Base-by-base conservation (phyloP, 306 rosid genomes). In the Acmispon strigosus region DNA sequence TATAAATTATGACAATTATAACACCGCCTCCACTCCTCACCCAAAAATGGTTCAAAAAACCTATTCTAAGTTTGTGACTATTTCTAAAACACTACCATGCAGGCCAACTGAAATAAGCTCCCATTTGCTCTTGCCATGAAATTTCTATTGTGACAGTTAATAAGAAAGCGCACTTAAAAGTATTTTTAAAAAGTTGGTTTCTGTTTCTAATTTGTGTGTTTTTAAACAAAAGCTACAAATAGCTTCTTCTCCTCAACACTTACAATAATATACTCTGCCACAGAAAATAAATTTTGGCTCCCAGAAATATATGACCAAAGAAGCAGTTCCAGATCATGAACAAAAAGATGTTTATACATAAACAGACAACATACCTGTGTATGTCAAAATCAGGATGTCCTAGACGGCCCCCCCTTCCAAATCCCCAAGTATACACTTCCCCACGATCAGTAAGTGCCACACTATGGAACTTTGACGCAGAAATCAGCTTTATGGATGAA, bases 351-450 rank as follows among this genome's bases (percentile, higher is more conserved):
- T 9, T 70, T 16, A 62, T 13, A 76, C 18, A 52, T 19, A 70
- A 42, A 62, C 13, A 70, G 36, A 65, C 32, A 14, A 49, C 51
- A 18, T 87, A 94, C 98, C 97, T 90, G 86, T 94, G 98, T 72
- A 94, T 94, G 70, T 94, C 96, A 77, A 94, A 94, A 78, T 94
- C 98, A 7, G 98, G 97, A 70, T 94, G 98, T 61, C 98, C 98
- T 48, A 94, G 90, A 49, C 98, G 90, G 2, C 98, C 98, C 2
- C 98, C 98, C 68, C 98, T 84, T 76, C 98, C 98, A 84, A 94
- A 94, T 63, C 98, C 98, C 98, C 99, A 94, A 50, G 96, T 87
- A 75, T 81, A 94, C 68, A 94, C 89, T 80, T 89, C 87, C 70
- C 98, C 98, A 48, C 12, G 74, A 61, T 83, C 80, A 73, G 87